Percentiles rank a stretch among this genome's conserved stretches.
Evolutionary conservation across 352 stramenopile species (phyloP).

Genomic region (Phytophthora pinifolia): DNA sequence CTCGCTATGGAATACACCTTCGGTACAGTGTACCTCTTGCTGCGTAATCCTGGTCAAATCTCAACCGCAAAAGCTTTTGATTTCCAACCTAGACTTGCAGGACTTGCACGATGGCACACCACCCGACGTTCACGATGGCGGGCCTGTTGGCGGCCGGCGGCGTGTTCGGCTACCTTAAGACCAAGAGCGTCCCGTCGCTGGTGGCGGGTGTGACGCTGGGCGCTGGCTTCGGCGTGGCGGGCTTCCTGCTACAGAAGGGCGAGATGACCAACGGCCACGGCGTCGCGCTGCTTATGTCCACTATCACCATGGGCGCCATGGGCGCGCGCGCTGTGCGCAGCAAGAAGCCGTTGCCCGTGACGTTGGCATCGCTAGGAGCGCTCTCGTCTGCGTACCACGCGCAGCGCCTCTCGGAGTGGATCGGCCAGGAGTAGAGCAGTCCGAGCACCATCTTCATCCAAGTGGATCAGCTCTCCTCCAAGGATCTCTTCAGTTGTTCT

Average conservation of each 20-base stretch:
- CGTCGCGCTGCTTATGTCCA: slow-evolving; percentile 75
- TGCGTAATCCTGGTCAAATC: not conserved
- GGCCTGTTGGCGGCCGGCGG: slow-evolving; percentile 65
- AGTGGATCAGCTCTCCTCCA: not conserved
- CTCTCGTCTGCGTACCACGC: slow-evolving; percentile 83
- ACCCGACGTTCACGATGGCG: slow-evolving; percentile 86
- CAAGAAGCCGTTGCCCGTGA: slow-evolving; percentile 72
- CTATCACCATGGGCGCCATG: slow-evolving; percentile 88
- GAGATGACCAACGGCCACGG: slow-evolving; percentile 85
- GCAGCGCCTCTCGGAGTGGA: slow-evolving; percentile 81
- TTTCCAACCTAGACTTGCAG: slow-evolving; percentile 3
- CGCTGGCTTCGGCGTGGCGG: slow-evolving; percentile 75
- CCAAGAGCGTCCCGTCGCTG: slow-evolving; percentile 78
- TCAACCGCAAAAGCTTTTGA: slow-evolving; percentile 2
- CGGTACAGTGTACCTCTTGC: no score
- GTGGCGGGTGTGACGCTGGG: slow-evolving; percentile 80
- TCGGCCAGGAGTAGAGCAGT: slow-evolving; percentile 68
- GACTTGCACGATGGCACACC: slow-evolving; percentile 57
- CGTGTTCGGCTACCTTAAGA: slow-evolving; percentile 80
- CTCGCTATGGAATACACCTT: no score
- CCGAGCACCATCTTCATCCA: not conserved
- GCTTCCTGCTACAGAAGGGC: slow-evolving; percentile 77
- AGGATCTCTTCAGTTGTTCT: no score
- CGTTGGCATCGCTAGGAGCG: slow-evolving; percentile 71
- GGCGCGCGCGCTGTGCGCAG: slow-evolving; percentile 74